Evolutionary conservation across 495 filamentous ascomycete species (phyloP), one percentile per base, ranked within the genome.

Genomic region (Haplographium delicatum): DNA sequence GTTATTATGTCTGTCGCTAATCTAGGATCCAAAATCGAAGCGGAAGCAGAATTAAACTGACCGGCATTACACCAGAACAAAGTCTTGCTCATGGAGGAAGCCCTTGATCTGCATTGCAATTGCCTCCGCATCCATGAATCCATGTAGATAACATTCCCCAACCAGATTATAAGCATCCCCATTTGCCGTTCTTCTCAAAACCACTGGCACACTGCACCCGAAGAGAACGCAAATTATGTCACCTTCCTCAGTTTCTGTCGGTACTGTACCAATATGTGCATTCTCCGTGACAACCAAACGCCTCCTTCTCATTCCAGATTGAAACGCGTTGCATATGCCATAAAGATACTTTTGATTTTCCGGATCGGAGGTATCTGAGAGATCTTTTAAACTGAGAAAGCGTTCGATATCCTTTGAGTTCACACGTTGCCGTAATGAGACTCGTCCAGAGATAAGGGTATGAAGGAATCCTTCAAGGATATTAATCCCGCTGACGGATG

Each of bases 131-230:
- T 53, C 30, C 50, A 53, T 53, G 16, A 53, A 47, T 2, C 50
- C 42, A 26, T 53, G 33, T 9, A 53, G 8, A n/a, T 47, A 53
- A 30, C 31, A 53, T 24, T 53, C 50, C 16, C 50, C 50, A 30
- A 53, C 34, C 5, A 53, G 22, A 15, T 18, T 3, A n/a, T 47
- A 53, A 9, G 28, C 34, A 20, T 25, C 20, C 22, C 16, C 23
- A 15, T 26, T 24, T 5, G 19, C 4, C 9, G 5, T 2, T 11
- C 40, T 30, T 27, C 54, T 23, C 25, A 57, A n/a, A 24, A 57
- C 34, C 7, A 57, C 35, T n/a, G 54, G 54, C n/a, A 52, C 35
- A 33, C 27, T 46, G 22, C 47, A 51, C 4, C 54, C 48, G 33
- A 38, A 43, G 3, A 57, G 26, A 2, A 57, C 43, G 33, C 47